Conservation (phyloP, 2,329 filamentous ascomycete species). For the Penicillium sp. region DNA sequence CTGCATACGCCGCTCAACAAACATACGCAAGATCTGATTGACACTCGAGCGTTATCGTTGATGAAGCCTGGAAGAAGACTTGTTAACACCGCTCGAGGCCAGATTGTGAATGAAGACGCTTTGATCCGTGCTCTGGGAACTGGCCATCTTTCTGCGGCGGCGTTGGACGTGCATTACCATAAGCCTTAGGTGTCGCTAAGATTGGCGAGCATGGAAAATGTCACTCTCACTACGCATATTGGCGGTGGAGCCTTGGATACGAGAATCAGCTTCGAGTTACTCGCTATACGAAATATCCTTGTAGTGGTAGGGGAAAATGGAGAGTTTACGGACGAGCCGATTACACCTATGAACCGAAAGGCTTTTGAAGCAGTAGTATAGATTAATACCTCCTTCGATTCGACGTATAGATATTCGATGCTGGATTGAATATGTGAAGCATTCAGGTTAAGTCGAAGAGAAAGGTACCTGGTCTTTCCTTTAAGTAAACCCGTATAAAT, state of each 20-base stretch:
- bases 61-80: constrained; percentile 52
- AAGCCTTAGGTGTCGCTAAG: constrained; percentile 52
- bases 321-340: constrained; percentile 8
- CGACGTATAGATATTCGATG: too few relatives aligned
- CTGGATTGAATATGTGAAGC: too few relatives aligned
- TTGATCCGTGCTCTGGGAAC: constrained; percentile 49
- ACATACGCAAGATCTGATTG: constrained; percentile 40
- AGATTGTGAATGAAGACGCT: constrained; percentile 54
- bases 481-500: too few relatives aligned
- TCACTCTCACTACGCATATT: constrained; percentile 48
- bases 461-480: too few relatives aligned
- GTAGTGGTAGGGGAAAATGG: constrained; percentile 11
- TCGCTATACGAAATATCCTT: constrained; percentile 47
- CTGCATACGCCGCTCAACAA: constrained; percentile 43
- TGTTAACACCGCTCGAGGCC: constrained; percentile 55
- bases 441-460: too few relatives aligned
- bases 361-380: constrained; percentile 3
- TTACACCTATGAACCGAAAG: constrained; percentile 12
- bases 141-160: constrained; percentile 49
- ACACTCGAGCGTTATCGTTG: constrained; percentile 40
- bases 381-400: too few relatives aligned
- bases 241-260: constrained; percentile 49
- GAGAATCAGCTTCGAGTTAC: constrained; percentile 47
- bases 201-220: constrained; percentile 43
- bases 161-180: constrained; percentile 55